A percentile compares a stretch with the other conserved stretches of the same genome.
These are phyloP conservation scores for Coemansia sp. DNA, from an alignment of 192 early-diverging fungal species.

Conservation along the genomic window DNA sequence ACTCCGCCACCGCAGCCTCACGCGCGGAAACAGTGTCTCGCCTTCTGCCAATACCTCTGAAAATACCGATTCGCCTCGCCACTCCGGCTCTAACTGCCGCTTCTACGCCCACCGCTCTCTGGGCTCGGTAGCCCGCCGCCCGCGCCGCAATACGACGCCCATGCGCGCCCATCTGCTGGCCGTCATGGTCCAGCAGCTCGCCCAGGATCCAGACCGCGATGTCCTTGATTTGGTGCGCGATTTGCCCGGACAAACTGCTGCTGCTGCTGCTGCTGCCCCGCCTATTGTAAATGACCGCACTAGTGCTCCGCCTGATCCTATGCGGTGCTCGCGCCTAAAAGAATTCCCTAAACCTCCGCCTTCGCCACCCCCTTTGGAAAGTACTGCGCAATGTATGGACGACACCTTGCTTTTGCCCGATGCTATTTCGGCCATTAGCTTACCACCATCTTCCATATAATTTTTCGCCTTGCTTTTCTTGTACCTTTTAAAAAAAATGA, in stretches of 20 bases:
- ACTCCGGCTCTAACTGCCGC: neutral
- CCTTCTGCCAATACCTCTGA: neutral
- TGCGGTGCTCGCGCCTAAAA: neutral
- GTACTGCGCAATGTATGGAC: neutral
- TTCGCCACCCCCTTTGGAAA: neutral
- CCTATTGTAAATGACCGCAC: neutral
- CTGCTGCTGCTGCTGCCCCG: neutral
- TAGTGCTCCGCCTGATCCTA: neutral
- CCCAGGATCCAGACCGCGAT: slow-evolving; percentile 43
- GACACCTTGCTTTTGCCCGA: neutral
- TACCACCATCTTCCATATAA: neutral
- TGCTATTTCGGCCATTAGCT: neutral
- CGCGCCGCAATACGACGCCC: slow-evolving; percentile 43
- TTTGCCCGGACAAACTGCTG: slow-evolving; percentile 18
- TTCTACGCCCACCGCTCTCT: slow-evolving; percentile 32
- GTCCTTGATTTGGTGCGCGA: slow-evolving; percentile 43
- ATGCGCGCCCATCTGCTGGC: slow-evolving; percentile 54
- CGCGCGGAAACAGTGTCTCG: neutral
- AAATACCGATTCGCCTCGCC: neutral
- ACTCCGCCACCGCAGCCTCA: neutral
- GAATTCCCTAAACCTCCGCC: neutral
- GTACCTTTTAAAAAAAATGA: too few species aligned
- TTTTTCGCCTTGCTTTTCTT: neutral
- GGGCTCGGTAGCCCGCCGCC: slow-evolving; percentile 18
- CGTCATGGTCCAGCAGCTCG: slow-evolving; percentile 46